phyloP scores from a whole-genome alignment of 2,329 filamentous ascomycete genomes.

The Microcyclospora tardicrescens region DNA sequence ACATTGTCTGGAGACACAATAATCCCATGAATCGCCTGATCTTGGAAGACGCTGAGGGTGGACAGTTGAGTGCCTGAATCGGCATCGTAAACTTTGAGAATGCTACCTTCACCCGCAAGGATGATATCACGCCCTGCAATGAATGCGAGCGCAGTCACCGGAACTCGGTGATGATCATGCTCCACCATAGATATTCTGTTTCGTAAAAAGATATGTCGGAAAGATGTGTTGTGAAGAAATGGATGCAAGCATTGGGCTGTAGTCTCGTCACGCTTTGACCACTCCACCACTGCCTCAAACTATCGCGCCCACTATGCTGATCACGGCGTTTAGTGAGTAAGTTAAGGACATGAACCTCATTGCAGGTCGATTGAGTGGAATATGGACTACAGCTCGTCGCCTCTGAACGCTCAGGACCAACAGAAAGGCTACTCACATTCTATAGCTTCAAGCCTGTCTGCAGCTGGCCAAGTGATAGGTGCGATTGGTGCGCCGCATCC shows the following conservation, averaged over 20 bases:
- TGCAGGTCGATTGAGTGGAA: constrained; percentile 1
- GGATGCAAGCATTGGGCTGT: neutral
- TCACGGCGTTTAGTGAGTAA: neutral
- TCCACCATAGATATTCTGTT: constrained; percentile 10
- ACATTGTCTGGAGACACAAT: constrained; percentile 26
- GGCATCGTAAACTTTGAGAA: constrained; percentile 26
- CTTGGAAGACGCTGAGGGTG: constrained; percentile 43
- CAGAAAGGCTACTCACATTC: neutral
- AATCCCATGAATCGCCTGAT: constrained; percentile 66
- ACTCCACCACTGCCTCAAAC: neutral
- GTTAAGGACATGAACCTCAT: too few species aligned
- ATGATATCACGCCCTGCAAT: constrained; percentile 21
- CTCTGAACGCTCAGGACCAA: too few species aligned
- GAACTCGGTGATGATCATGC: constrained; percentile 23
- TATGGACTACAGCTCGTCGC: too few species aligned
- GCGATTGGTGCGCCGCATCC: constrained; percentile 34
- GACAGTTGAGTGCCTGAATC: constrained; percentile 13
- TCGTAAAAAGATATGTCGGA: neutral
- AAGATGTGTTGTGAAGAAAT: neutral
- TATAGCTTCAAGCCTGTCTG: constrained; percentile 26
- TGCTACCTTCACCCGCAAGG: constrained; percentile 32
- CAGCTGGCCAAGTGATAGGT: constrained; percentile 33
- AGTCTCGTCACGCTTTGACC: neutral
- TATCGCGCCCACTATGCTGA: constrained; percentile 2
- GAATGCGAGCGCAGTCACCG: constrained; percentile 33